Conservation (phyloP, 331 rosid species). For the Phaseolus coccineus region DNA sequence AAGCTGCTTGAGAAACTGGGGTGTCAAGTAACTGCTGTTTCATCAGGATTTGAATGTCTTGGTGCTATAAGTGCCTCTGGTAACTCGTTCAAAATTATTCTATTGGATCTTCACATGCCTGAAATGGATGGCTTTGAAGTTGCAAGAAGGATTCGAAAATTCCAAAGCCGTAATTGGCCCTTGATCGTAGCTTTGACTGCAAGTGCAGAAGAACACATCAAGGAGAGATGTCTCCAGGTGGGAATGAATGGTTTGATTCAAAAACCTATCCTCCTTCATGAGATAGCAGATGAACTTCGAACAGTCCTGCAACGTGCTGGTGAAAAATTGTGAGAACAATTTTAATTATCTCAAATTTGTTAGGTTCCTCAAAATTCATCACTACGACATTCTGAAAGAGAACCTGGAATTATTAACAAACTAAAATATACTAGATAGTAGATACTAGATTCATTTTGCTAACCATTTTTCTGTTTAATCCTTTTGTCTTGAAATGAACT, state of each 20-base stretch:
- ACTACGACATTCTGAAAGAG: slow-evolving; percentile 30
- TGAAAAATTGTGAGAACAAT: slow-evolving; percentile 56
- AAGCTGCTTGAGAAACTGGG: slow-evolving; percentile 91
- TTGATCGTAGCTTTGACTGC: slow-evolving; percentile 81
- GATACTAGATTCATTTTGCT: slow-evolving; percentile 48
- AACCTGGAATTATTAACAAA: slow-evolving; percentile 42
- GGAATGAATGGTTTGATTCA: slow-evolving; percentile 88
- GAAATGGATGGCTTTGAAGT: slow-evolving; percentile 90
- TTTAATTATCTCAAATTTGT: slow-evolving; percentile 11
- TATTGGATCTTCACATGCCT: slow-evolving; percentile 91
- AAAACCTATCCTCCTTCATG: slow-evolving; percentile 74
- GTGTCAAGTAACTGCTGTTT: slow-evolving; percentile 72
- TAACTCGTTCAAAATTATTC: slow-evolving; percentile 55
- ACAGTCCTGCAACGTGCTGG: slow-evolving; percentile 67
- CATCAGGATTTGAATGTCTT: slow-evolving; percentile 82
- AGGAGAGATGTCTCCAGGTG: slow-evolving; percentile 71
- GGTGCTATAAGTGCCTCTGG: slow-evolving; percentile 56
- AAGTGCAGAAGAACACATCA: slow-evolving; percentile 70
- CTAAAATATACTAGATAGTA: slow-evolving; percentile 10
- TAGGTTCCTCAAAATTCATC: slow-evolving; percentile 37
- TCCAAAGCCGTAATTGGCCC: slow-evolving; percentile 70
- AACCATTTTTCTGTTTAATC: slow-evolving; percentile 44
- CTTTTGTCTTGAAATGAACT: neutral
- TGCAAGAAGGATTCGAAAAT: slow-evolving; percentile 73
- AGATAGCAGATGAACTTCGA: slow-evolving; percentile 70